These are phyloP conservation scores for Eutrema heterophyllum DNA, from an alignment of 345 rosid genomes.

Conservation along the genomic window DNA sequence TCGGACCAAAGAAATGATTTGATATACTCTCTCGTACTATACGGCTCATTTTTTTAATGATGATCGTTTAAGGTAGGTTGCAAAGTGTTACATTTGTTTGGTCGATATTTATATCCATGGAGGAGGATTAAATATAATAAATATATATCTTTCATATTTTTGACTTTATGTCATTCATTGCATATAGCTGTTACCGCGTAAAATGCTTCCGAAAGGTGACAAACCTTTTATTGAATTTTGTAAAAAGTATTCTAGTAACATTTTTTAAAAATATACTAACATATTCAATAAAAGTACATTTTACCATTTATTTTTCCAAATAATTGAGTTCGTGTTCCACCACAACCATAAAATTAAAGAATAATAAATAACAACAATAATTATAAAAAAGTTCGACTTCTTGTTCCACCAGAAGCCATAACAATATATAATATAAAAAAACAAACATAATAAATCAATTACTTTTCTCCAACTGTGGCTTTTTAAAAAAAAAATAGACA, in stretches of 20 bases:
- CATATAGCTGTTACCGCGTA: constrained; percentile 28
- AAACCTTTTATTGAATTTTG: neutral
- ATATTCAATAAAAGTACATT: neutral
- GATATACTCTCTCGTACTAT: neutral
- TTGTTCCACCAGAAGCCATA: constrained; percentile 2
- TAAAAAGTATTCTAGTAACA: neutral
- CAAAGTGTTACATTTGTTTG: neutral
- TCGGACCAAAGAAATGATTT: neutral
- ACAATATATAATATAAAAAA: no score
- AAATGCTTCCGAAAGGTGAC: constrained; percentile 21
- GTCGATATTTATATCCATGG: constrained; percentile 4
- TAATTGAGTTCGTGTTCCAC: neutral
- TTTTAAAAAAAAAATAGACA: neutral
- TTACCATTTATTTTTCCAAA: neutral
- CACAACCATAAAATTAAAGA: no score
- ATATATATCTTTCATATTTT: constrained; percentile 3
- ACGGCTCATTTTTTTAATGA: neutral
- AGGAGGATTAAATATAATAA: neutral
- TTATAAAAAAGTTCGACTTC: neutral
- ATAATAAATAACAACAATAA: no score
- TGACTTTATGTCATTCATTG: constrained; percentile 21
- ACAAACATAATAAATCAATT: neutral
- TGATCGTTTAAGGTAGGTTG: neutral
- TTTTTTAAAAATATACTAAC: neutral
- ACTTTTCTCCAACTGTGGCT: neutral